Base-by-base conservation (phyloP, 2,329 filamentous ascomycete species). In the Coniochaeta sp. region DNA sequence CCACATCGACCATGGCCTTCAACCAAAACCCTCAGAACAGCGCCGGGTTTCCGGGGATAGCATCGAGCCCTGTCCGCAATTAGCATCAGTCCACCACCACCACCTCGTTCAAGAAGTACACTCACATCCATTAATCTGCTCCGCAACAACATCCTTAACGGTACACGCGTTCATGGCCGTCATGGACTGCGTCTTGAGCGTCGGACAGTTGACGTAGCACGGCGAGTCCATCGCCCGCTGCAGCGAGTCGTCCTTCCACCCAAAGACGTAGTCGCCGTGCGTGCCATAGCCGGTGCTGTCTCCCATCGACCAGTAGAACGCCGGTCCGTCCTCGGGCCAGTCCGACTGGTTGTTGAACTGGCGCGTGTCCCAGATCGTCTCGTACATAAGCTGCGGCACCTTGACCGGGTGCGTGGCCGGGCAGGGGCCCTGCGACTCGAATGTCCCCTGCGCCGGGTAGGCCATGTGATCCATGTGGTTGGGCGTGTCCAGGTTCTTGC, bases 401-500 rank as follows among this genome's bases (percentile, higher is more conserved):
- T 65, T 62, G 6, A 69, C 62, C 8, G 67, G 67, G 53, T 67
- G 59, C 16, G 55, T 54, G 8, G 51, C 51, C 24, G 67, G 66
- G 57, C 65, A 68, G 9, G 63, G 58, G 0, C 59, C 59, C n/a
- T 57, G 58, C 33, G 49, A 55, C 52, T 60, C 57, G 31, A 61
- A 60, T n/a, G 58, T 60, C n/a, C 33, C 33, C 24, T 33, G 42
- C 20, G 45, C 27, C 3, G 66, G 62, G 53, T 67, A 72, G 4
- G 69, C 61, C 4, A 68, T 65, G 54, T 68, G 66, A 33, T 59
- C 58, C 48, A 70, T 65, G 59, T 74, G 71, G 56, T 73, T 69
- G 5, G 70, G 69, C 14, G 62, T 67, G 57, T 74, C 71, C 18
- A 72, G 63, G 54, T 71, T 72, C 51, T 63, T 63, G 48, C 71